phyloP scores from a whole-genome alignment of 108 stramenopile species.

The Seminavis robusta region DNA sequence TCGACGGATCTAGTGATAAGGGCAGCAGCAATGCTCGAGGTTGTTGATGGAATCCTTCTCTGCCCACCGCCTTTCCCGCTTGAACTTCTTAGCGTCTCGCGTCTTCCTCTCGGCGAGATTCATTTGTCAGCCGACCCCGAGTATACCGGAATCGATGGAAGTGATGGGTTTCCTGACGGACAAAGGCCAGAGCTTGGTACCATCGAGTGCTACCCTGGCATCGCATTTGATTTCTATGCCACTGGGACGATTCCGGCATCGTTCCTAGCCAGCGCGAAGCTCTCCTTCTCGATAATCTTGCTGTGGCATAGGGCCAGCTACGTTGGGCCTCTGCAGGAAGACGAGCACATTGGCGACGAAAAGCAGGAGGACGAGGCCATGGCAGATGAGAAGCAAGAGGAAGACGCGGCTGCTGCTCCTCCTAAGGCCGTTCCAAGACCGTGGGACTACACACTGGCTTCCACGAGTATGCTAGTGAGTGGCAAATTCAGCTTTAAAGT shows the following conservation, averaged over 20 bases:
- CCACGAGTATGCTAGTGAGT: too few species aligned
- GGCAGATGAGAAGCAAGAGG: constrained; percentile 3
- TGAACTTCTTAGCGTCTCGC: constrained; percentile 8
- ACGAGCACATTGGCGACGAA: not conserved
- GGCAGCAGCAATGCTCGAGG: constrained; percentile 35
- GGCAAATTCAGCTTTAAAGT: constrained; percentile 25
- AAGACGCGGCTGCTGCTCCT: not conserved
- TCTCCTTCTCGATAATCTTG: constrained; percentile 23
- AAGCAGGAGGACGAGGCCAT: not conserved
- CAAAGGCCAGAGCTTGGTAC: not conserved
- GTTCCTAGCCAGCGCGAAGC: constrained; percentile 4
- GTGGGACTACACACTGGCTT: too few species aligned
- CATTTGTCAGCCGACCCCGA: constrained; percentile 24
- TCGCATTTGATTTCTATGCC: constrained; percentile 13
- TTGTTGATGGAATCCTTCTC: constrained; percentile 40
- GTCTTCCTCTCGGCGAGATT: constrained; percentile 7
- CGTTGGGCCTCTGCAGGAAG: not conserved
- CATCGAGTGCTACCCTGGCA: constrained; percentile 18
- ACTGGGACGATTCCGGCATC: constrained; percentile 25
- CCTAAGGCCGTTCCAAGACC: not conserved
- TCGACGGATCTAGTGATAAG: constrained; percentile 33
- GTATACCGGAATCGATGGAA: constrained; percentile 6
- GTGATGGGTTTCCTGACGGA: constrained; percentile 1
- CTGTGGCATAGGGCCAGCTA: constrained; percentile 28
- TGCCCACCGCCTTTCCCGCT: constrained; percentile 38